Percentiles rank a stretch among this genome's conserved stretches.
These are phyloP conservation scores for Clonostachys byssicola DNA, from an alignment of 2,329 filamentous ascomycete genomes.

Conservation along the genomic window DNA sequence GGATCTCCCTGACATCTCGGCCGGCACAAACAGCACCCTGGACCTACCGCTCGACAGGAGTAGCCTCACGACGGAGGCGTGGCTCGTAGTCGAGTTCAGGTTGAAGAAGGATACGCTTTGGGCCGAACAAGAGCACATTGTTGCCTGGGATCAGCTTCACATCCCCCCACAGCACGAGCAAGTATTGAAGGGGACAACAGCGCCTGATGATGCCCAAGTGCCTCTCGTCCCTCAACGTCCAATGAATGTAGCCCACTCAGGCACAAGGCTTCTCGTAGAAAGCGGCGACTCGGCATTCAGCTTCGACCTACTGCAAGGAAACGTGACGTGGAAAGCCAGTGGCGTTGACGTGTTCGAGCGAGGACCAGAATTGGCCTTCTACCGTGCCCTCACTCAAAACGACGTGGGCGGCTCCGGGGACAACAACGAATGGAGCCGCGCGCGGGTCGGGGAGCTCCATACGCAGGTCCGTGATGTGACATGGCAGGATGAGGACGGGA, in stretches of 20 bases:
- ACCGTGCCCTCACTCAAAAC: constrained; percentile 9
- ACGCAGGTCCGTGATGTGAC: constrained; percentile 1
- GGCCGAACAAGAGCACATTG: constrained; percentile 6
- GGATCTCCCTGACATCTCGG: background rate
- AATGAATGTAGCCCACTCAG: background rate
- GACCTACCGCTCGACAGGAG: background rate
- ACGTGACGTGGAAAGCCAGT: constrained; percentile 7
- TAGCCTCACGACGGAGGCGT: constrained; percentile 2
- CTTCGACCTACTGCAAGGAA: constrained; percentile 9
- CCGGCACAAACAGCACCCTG: background rate
- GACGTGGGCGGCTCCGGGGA: constrained; percentile 5
- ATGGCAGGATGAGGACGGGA: background rate
- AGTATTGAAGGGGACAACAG: background rate
- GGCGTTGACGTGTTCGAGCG: constrained; percentile 6
- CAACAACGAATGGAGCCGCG: constrained; percentile 3
- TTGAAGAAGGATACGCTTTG: constrained; percentile 5
- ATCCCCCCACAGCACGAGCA: too few species aligned
- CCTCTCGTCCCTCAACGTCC: background rate
- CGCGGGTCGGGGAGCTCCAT: background rate
- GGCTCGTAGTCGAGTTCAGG: constrained; percentile 6
- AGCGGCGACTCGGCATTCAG: constrained; percentile 3
- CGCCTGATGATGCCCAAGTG: background rate
- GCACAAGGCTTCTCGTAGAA: background rate
- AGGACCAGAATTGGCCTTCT: constrained; percentile 8
- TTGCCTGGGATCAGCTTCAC: constrained; percentile 10